phyloP scores from a whole-genome alignment of 176 grass and related monocot species.

The Saccharum officinarum region DNA sequence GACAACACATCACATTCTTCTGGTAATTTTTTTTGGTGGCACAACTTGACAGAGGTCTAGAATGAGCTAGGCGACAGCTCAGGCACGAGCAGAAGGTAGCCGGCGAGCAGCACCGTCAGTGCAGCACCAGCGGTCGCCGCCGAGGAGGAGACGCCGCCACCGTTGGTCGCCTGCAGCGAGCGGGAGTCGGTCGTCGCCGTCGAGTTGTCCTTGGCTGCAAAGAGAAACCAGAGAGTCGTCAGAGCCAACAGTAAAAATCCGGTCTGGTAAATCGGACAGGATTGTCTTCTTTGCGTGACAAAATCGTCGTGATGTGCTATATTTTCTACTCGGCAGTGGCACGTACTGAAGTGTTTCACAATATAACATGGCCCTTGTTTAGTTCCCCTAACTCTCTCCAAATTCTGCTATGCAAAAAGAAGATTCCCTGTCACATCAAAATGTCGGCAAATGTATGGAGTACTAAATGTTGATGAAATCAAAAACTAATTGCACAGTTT shows the following conservation, averaged over 20 bases:
- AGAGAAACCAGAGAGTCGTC: neutral
- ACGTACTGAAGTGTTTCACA: neutral
- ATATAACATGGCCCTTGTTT: no score
- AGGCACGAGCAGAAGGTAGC: conserved; percentile 35
- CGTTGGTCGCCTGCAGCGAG: conserved; percentile 29
- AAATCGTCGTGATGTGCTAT: no score
- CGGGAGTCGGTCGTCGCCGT: conserved; percentile 32
- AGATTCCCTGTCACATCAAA: no score
- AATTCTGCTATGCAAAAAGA: no score
- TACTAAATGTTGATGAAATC: no score
- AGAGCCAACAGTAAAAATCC: neutral
- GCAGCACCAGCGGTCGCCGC: conserved; percentile 8
- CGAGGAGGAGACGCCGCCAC: neutral
- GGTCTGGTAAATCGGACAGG: neutral
- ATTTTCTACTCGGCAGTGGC: no score
- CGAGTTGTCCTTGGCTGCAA: conserved; percentile 45
- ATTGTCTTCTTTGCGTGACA: neutral
- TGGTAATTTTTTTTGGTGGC: neutral
- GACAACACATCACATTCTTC: neutral
- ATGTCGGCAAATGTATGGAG: no score
- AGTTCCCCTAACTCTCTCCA: no score
- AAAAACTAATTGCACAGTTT: no score
- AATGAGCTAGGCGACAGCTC: conserved; percentile 4
- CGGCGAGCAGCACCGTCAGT: conserved; percentile 15
- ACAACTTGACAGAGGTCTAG: conserved; percentile 23